A percentile compares a stretch with the other conserved stretches of the same genome.
phyloP scores from a whole-genome alignment of 176 grass and related monocot species.

The Oryza meyeriana region DNA sequence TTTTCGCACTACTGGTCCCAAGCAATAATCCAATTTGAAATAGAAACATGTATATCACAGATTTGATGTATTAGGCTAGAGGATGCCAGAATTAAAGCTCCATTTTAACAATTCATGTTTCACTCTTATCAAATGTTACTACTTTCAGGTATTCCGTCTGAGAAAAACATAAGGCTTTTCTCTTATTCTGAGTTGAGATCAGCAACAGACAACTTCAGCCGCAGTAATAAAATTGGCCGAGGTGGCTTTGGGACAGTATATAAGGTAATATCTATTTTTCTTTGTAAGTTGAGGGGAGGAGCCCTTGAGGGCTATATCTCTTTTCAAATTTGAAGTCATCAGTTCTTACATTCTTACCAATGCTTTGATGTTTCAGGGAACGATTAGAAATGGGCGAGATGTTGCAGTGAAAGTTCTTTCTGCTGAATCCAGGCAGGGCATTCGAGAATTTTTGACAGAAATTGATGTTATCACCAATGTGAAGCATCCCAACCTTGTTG shows the following conservation, averaged over 20 bases:
- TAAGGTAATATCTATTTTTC: slow-evolving; percentile 49
- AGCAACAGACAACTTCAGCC: slow-evolving; percentile 74
- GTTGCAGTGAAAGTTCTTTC: slow-evolving; percentile 87
- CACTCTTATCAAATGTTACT: slow-evolving; percentile 1
- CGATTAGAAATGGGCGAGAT: slow-evolving; percentile 45
- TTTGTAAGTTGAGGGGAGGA: not conserved
- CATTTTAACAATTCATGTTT: not conserved
- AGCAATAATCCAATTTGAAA: not conserved
- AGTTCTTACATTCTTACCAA: not conserved
- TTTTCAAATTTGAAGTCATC: not conserved
- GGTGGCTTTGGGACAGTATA: slow-evolving; percentile 88
- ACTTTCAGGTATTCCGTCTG: slow-evolving; percentile 67
- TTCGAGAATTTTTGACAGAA: slow-evolving; percentile 92
- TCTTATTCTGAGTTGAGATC: slow-evolving; percentile 72
- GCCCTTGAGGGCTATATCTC: not conserved
- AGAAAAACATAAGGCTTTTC: slow-evolving; percentile 83
- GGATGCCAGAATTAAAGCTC: not conserved
- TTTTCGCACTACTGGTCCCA: not conserved
- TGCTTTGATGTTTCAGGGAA: slow-evolving; percentile 49
- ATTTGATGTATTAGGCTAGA: not conserved
- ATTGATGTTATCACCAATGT: slow-evolving; percentile 83
- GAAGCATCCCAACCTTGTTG: slow-evolving; percentile 87
- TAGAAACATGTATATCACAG: not conserved
- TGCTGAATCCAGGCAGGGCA: slow-evolving; percentile 85
- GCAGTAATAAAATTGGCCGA: slow-evolving; percentile 60